Base-by-base conservation (phyloP, 1,284 basidiomycete species). In the Cutaneotrichosporon sp. region DNA sequence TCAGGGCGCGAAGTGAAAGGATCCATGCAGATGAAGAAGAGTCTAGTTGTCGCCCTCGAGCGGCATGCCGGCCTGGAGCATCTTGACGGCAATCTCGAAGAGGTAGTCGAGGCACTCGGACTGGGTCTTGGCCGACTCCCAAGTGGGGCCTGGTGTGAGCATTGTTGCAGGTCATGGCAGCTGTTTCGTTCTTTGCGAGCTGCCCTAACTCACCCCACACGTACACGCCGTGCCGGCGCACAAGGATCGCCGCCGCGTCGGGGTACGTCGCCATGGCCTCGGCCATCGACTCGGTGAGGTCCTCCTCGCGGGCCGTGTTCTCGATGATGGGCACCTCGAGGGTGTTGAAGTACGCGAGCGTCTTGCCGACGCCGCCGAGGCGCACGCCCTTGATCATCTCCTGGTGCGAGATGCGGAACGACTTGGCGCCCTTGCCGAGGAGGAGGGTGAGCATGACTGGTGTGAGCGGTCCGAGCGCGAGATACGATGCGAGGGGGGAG, bases 301-400 rank as follows among this genome's bases (percentile, higher is more conserved):
- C 91, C 75, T 92, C 90, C 75, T 93, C 91, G 63, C 89, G 83
- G 6, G 91, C 90, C 3, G 91, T 93, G 72, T 92, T 93, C 70
- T 91, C 87, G 64, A 93, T 93, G 71, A 93, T 92, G 0, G 90
- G 91, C 5, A 93, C 82, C 61, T 86, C 86, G n/a, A 93, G 83
- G 2, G 89, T 92, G 77, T 93, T 90, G 58, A 91, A 84, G 78
- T 90, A 92, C 2, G 89, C 88, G 63, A 92, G 75, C 0, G 90
- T 84, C 31, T 81, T 79, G 11, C 88, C 89, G 29, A 84, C 87
- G 4, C 91, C 91, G 11, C 85, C 88, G 22, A 87, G 74, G n/a
- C 89, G 84, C 55, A 93, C 85, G 38, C 91, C 91, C 78, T 92
- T 93, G 77, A 93, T 93, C 91, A 92, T 92, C 72, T 82, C 90